Evolutionary conservation across 2,329 filamentous ascomycete species (phyloP).

Genomic region (Aspergillus ruber): DNA sequence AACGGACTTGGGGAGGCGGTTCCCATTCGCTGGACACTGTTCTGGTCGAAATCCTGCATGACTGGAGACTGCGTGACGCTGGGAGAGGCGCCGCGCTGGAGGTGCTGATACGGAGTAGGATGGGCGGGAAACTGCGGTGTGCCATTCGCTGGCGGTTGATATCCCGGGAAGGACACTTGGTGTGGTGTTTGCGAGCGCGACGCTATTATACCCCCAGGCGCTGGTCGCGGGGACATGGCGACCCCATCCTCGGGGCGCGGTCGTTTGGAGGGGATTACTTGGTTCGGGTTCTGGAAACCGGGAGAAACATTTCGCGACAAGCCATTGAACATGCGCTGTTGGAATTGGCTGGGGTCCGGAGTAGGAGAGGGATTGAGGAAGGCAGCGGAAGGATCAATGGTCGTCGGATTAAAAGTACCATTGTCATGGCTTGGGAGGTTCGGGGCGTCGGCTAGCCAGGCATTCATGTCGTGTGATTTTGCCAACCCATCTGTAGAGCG

Average conservation of each 20-base stretch:
- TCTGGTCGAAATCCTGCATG: slow-evolving; percentile 64
- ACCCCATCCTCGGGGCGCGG: slow-evolving; percentile 79
- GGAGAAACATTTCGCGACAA: slow-evolving; percentile 76
- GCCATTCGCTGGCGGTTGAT: slow-evolving; percentile 58
- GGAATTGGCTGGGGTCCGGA: slow-evolving; percentile 46
- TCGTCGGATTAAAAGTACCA: slow-evolving; percentile 42
- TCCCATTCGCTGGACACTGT: slow-evolving; percentile 71
- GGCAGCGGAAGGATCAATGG: slow-evolving; percentile 43
- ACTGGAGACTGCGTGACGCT: slow-evolving; percentile 91
- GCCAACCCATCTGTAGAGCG: slow-evolving; percentile 41
- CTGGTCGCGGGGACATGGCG: slow-evolving; percentile 71
- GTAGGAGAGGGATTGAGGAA: slow-evolving; percentile 43
- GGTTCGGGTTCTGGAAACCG: slow-evolving; percentile 69
- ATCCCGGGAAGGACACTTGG: slow-evolving; percentile 65
- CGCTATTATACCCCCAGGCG: slow-evolving; percentile 64
- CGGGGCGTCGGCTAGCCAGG: slow-evolving; percentile 45
- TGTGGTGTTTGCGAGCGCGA: slow-evolving; percentile 92
- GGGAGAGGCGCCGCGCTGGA: slow-evolving; percentile 70
- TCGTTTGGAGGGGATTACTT: slow-evolving; percentile 85
- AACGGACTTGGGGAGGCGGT: slow-evolving; percentile 91
- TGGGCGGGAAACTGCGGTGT: slow-evolving; percentile 55
- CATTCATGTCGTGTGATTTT: slow-evolving; percentile 45
- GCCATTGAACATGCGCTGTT: slow-evolving; percentile 70
- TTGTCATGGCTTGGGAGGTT: slow-evolving; percentile 44
- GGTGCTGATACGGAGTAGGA: slow-evolving; percentile 69